phyloP scores from a whole-genome alignment of 2,329 filamentous ascomycete genomes.

The Colletotrichum viniferum region DNA sequence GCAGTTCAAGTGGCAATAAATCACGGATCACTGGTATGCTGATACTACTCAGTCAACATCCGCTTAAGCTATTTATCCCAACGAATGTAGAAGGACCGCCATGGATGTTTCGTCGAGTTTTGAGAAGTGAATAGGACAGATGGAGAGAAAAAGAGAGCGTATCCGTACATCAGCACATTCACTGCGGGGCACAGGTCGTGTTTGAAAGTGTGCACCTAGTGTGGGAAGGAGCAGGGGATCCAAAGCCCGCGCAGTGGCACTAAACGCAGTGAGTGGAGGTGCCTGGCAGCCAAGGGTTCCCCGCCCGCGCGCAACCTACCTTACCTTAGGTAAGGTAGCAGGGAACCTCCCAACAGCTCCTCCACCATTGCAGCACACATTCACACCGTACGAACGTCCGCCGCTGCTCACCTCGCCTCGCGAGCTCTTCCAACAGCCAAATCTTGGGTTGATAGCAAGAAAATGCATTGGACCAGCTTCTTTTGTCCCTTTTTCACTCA shows the following conservation, averaged over 20 bases:
- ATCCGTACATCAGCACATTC: not conserved
- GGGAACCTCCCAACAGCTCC: not conserved
- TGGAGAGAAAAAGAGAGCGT: not conserved
- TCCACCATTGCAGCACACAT: not conserved
- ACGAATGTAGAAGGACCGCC: not conserved
- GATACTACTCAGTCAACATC: slow-evolving; percentile 14
- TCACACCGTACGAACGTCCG: not conserved
- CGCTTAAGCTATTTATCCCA: not conserved
- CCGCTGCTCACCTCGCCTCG: not conserved
- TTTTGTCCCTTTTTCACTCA: not conserved
- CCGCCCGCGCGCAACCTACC: not conserved
- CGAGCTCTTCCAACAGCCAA: not conserved
- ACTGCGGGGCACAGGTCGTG: slow-evolving; percentile 10
- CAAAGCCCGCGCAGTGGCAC: not conserved
- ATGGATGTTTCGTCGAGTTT: not conserved
- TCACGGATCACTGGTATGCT: not conserved
- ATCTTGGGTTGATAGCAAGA: not conserved
- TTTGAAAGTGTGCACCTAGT: not conserved
- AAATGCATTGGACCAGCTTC: not conserved
- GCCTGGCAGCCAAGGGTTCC: not conserved
- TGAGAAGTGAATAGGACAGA: not conserved
- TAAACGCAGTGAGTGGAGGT: not conserved
- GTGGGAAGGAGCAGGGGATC: not conserved
- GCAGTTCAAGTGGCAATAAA: slow-evolving; percentile 1
- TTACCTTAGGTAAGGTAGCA: too few species aligned